Base-by-base conservation (phyloP, 208 protist genomes). In the Trypanosoma cruzi region DNA sequence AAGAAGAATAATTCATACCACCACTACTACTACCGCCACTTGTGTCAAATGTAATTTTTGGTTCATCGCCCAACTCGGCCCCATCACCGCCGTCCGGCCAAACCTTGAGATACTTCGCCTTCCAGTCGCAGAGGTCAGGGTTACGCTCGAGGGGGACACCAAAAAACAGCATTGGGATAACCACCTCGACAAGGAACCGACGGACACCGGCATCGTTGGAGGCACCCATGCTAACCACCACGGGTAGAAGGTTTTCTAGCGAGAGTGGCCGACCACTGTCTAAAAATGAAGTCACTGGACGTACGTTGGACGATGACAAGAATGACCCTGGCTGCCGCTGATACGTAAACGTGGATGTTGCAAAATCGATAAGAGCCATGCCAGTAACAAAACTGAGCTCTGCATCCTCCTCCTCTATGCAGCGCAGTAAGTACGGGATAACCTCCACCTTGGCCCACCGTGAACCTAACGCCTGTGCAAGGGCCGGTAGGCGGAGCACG, bases 381-480 rank as follows among this genome's bases (percentile, higher is more conserved):
- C 77, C 82, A 0, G 75, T 75, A 14, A 74, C 78, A 63, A 93
- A 80, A 37, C 79, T 68, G 32, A 95, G 77, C 64, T 80, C 63
- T n/a, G 78, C 42, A 55, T 92, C 90, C 2, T 93, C 86, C 71
- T 95, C 90, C 65, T 92, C 81, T 0, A 85, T 52, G 57, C 87
- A 90, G n/a, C 90, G 86, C 36, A 93, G 62, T 0, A 95, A 59
- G 55, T 90, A 95, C 3, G 83, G 81, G n/a, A 90, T 68, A 31
- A 93, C 73, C 74, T 93, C 86, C 34, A 73, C 61, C 48, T 64
- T 54, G 44, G 67, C 68, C 85, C 89, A 92, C 28, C 77, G 73
- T 18, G 60, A 49, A 10, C 85, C 82, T 24, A 94, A 63, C 71
- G 79, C 80, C 14, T 64, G 67, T n/a, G 73, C 77, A 11, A 94